Percentiles rank a stretch among this genome's conserved stretches.
Conservation (phyloP, 2,329 filamentous ascomycete species). For the Nemania serpens region DNA sequence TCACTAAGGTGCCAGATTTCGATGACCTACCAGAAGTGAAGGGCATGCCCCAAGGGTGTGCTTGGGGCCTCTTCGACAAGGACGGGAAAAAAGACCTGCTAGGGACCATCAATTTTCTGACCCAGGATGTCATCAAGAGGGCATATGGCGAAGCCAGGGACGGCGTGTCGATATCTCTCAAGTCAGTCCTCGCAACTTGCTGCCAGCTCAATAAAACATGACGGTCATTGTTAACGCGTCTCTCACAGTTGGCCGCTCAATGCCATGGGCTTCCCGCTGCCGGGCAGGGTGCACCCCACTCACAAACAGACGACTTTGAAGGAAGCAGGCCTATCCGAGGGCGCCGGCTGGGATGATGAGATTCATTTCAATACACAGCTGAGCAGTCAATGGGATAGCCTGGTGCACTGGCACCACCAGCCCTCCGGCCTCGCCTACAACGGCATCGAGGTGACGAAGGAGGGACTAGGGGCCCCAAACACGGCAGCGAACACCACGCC, state of each 20-base stretch:
- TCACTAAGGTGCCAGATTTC: slow-evolving; percentile 47
- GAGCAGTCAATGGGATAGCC: slow-evolving; percentile 61
- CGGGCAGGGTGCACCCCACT: slow-evolving; percentile 42
- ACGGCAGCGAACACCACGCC: slow-evolving; percentile 44
- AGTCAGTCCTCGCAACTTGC: slow-evolving; percentile 43
- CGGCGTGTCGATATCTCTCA: slow-evolving; percentile 58
- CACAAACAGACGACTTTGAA: slow-evolving; percentile 46
- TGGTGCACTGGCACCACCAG: slow-evolving; percentile 54
- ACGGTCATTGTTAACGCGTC: neutral
- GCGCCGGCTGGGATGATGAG: slow-evolving; percentile 52
- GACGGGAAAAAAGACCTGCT: slow-evolving; percentile 54
- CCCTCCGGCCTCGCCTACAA: slow-evolving; percentile 55
- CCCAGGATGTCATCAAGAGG: slow-evolving; percentile 48
- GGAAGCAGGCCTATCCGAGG: slow-evolving; percentile 37
- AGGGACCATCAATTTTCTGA: slow-evolving; percentile 59
- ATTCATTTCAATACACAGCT: slow-evolving; percentile 60
- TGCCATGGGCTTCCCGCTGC: slow-evolving; percentile 44
- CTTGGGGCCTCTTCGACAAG: slow-evolving; percentile 59
- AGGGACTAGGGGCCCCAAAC: slow-evolving; percentile 38
- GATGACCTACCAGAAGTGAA: slow-evolving; percentile 49
- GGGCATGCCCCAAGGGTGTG: slow-evolving; percentile 53
- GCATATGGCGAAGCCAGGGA: slow-evolving; percentile 51
- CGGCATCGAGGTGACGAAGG: slow-evolving; percentile 46
- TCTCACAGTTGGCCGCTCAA: slow-evolving; percentile 49
- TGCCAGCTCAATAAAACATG: neutral